Evolutionary conservation across 2,329 filamentous ascomycete genomes (phyloP).

Genomic region (Chrysoporthe austroafricana): DNA sequence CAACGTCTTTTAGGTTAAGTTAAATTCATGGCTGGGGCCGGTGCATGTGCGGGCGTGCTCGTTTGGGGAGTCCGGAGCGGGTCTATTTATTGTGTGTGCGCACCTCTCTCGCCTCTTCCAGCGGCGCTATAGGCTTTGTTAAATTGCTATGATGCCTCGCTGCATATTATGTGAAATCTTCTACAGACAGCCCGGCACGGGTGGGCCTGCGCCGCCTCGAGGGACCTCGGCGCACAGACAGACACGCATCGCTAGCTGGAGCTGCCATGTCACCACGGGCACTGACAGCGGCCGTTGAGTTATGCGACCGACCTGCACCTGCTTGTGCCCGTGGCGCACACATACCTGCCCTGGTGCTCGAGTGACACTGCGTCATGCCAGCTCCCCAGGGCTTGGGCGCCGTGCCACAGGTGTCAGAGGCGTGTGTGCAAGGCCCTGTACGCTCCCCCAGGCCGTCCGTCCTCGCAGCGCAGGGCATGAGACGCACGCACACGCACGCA

Average conservation of each 20-base stretch:
- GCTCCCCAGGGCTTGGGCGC: neutral
- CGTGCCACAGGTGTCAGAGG: neutral
- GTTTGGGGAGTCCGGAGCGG: neutral
- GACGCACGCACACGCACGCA: neutral
- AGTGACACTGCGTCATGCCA: slow-evolving; percentile 3
- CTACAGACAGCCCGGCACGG: too few relatives aligned
- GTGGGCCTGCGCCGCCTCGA: neutral
- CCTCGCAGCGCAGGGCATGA: neutral
- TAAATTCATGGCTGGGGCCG: slow-evolving; percentile 1
- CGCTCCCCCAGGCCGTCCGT: neutral
- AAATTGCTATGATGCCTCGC: neutral
- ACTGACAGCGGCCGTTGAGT: slow-evolving; percentile 1
- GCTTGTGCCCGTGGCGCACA: neutral
- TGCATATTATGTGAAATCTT: neutral
- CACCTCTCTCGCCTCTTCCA: neutral
- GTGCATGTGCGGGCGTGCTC: slow-evolving; percentile 1
- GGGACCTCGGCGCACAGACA: neutral
- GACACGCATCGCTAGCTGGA: neutral
- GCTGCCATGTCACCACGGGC: neutral
- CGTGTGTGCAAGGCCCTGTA: neutral
- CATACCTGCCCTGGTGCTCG: neutral
- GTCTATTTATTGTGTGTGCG: neutral
- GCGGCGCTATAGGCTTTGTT: neutral
- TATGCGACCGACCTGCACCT: neutral
- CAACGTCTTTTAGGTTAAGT: slow-evolving; percentile 1